Evolutionary conservation across 306 rosid species (phyloP).

Genomic region (Gleditsia sinensis): DNA sequence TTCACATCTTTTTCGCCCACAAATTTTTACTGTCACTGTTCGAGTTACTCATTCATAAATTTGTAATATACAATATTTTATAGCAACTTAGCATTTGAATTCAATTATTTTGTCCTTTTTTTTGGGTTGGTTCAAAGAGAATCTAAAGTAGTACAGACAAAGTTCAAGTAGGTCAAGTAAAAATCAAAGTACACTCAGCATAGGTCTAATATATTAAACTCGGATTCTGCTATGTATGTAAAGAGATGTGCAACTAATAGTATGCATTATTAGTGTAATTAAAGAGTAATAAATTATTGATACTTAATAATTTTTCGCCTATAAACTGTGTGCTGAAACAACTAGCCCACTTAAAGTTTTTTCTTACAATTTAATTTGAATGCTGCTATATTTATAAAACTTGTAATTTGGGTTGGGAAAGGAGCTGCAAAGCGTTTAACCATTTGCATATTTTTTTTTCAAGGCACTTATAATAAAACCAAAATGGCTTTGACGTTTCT

Average conservation of each 20-base stretch:
- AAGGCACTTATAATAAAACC: slow-evolving; percentile 24
- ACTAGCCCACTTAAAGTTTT: too few relatives aligned
- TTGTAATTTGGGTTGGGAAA: not conserved
- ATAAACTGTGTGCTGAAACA: too few relatives aligned
- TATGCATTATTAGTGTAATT: too few relatives aligned
- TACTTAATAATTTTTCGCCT: too few relatives aligned
- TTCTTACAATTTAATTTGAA: too few relatives aligned
- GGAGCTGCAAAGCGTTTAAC: slow-evolving; percentile 6
- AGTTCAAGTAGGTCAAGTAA: not conserved
- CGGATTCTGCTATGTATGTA: not conserved
- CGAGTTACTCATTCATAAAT: not conserved
- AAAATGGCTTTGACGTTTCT: slow-evolving; percentile 27
- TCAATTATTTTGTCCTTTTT: not conserved
- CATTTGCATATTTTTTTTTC: not conserved
- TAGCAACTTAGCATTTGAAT: not conserved
- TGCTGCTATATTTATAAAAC: too few relatives aligned
- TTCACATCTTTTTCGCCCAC: not conserved
- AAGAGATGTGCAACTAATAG: not conserved
- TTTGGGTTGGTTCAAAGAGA: not conserved
- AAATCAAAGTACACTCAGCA: not conserved
- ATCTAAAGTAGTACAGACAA: not conserved
- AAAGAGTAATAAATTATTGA: too few relatives aligned
- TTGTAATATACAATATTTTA: not conserved
- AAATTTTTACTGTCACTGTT: not conserved
- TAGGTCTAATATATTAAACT: not conserved